Conservation (phyloP, 176 grass and related monocot species). For the Poa pratensis region DNA sequence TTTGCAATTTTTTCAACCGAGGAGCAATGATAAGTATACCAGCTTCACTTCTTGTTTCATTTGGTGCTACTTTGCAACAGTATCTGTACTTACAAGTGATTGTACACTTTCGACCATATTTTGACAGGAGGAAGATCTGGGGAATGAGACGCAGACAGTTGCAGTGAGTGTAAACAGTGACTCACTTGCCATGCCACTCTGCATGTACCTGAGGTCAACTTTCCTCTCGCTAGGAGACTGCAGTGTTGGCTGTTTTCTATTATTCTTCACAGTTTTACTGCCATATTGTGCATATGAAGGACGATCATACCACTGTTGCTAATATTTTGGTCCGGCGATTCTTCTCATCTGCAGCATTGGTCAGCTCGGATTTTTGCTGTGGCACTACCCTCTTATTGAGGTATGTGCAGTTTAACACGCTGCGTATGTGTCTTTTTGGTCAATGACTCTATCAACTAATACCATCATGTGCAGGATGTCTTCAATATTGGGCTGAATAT, state of each 20-base stretch:
- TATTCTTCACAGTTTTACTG: background rate
- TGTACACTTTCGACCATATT: background rate
- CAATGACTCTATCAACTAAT: background rate
- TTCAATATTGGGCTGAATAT: background rate
- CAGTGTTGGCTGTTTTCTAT: background rate
- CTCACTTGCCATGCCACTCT: background rate
- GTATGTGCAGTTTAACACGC: background rate
- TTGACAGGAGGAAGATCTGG: background rate
- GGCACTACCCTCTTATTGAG: background rate
- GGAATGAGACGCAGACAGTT: background rate
- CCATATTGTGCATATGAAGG: background rate
- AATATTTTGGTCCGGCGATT: background rate
- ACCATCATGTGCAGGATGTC: background rate
- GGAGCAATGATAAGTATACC: conserved; percentile 9
- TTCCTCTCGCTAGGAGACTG: background rate
- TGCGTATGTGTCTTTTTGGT: background rate
- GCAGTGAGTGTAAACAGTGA: background rate
- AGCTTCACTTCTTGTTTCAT: background rate
- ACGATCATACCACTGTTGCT: background rate
- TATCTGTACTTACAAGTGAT: background rate
- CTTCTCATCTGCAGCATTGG: background rate
- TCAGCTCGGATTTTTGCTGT: background rate
- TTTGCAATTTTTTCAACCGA: background rate
- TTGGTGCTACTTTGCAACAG: background rate
- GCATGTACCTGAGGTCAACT: background rate